phyloP scores from a whole-genome alignment of 805 yeast genomes.

The Candida taoyuanica region DNA sequence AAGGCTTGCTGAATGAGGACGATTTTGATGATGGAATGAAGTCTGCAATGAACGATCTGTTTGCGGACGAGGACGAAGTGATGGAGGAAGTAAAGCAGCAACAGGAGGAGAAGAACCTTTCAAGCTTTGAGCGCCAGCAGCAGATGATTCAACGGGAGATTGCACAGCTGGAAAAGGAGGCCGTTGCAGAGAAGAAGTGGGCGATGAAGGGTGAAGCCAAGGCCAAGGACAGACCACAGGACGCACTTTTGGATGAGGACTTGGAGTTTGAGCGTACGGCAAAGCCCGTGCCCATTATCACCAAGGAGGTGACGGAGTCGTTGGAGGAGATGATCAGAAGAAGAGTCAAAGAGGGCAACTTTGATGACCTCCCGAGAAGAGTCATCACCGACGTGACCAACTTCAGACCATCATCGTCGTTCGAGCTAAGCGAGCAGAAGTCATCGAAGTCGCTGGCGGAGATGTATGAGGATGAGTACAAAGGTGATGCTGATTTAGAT shows the following conservation, averaged over 20 bases:
- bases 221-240: slow-evolving; percentile 75
- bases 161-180: slow-evolving; percentile 72
- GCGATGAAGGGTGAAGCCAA: slow-evolving; percentile 89
- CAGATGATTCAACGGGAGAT: slow-evolving; percentile 72
- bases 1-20: slow-evolving; percentile 45
- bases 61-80: slow-evolving; percentile 42
- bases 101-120: slow-evolving; percentile 39
- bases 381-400: slow-evolving; percentile 61
- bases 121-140: slow-evolving; percentile 84
- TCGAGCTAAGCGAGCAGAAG: slow-evolving; percentile 78
- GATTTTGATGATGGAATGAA: slow-evolving; percentile 60
- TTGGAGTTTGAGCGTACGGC: slow-evolving; percentile 90
- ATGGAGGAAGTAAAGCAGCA: slow-evolving; percentile 38
- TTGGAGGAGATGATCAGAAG: slow-evolving; percentile 85
- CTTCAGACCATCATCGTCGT: slow-evolving; percentile 47
- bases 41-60: slow-evolving; percentile 38
- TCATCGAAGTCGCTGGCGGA: slow-evolving; percentile 88
- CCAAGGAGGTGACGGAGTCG: slow-evolving; percentile 80
- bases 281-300: slow-evolving; percentile 93
- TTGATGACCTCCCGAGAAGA: slow-evolving; percentile 81
- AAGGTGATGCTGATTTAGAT: slow-evolving; percentile 46
- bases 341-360: slow-evolving; percentile 68
- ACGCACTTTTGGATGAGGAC: slow-evolving; percentile 76
- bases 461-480: slow-evolving; percentile 81
- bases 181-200: slow-evolving; percentile 90